Base-by-base conservation (phyloP, 768 basidiomycete species). In the Gautieria morchelliformis region DNA sequence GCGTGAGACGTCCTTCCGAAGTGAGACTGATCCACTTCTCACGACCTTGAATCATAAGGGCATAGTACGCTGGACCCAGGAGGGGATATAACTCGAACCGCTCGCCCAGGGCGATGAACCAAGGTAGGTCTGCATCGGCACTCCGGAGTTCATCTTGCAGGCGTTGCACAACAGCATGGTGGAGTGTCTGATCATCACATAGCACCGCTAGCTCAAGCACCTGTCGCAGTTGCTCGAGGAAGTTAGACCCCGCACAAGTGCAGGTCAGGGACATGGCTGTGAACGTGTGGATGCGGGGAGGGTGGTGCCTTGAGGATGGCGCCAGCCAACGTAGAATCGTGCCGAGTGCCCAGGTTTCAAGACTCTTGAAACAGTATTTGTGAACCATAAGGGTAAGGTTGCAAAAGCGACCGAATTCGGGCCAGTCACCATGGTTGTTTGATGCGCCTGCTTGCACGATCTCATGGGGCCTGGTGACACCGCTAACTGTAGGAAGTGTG, bases 311-410 rank as follows among this genome's bases (percentile, higher is more conserved):
- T n/a, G 40, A 41, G 40, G 14, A 41, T 41, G 12, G 40, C 59
- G 80, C 80, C 22, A 87, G 78, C 59, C 78, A 83, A 63, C 82
- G 80, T 60, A 84, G 82, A 48, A 89, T 82, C n/a, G 77, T 81
- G 60, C 86, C 83, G 19, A 89, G 74, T 1, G 84, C 79, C 87
- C 87, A 89, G 1, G 79, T 82, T 66, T 89, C 87, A 33, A 85
- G 67, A 9, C 81, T 78, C 66, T 81, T 85, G 78, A 87, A 88
- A 22, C 79, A 76, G 63, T 89, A 89, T 70, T 88, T 89, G 72
- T 81, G 82, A 27, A 85, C 75, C 12, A 88, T 72, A 10, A 76
- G 77, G 4, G 83, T 82, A 58, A 89, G 80, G 64, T 85, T 78
- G 58, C 82, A 77, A 39, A 85, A 74, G 48, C 73, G 72, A 33